Base-by-base conservation (phyloP, 2,329 filamentous ascomycete genomes). In the Sporothrix brasiliensis region DNA sequence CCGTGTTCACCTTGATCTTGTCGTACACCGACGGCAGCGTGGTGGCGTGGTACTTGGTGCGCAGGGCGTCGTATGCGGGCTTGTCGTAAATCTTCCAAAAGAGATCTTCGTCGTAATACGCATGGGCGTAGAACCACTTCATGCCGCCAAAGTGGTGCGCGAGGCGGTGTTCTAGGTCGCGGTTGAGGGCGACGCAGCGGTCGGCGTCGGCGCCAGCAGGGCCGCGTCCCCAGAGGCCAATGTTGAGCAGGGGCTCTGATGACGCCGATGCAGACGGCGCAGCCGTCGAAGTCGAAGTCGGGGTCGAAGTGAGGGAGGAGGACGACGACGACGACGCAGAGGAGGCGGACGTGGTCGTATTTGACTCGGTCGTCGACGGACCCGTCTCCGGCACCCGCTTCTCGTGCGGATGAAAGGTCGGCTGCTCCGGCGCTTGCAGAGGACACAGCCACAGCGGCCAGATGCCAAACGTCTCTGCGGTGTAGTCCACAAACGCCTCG, bases 91-190 rank as follows among this genome's bases (percentile, higher is more conserved):
- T 82, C 47, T 80, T 75, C 89, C 89, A 92, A 79, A 92, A 93
- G 76, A 91, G 87, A 0, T 85, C 81, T 76, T 91, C 86, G n/a
- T 86, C 85, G 78, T 95, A 95, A 81, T 93, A 96, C 0, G 92
- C 91, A 76, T 94, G 91, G 2, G 92, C 92, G 79, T 97, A 96
- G 14, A 96, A 82, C 91, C 92, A 95, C 81, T 96, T 96, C 82
- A 91, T 87, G 2, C 92, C 93, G 61, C 89, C 89, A 0, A 95
- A 85, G 73, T 88, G 84, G 68, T 53, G 27, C 63, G 83, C 82
- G 4, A 94, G 86, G 76, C 91, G 90, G 24, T 82, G 80, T 80
- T 96, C 93, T 24, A 96, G 83, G 56, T 84, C 84, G 44, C 90
- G 86, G 79, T 96, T 96, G 74, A 87, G 87, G 52, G 80, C 77